Evolutionary conservation across 257 asterid genomes (phyloP), one percentile per base, ranked within the genome.

Genomic region (Asclepias syriaca): DNA sequence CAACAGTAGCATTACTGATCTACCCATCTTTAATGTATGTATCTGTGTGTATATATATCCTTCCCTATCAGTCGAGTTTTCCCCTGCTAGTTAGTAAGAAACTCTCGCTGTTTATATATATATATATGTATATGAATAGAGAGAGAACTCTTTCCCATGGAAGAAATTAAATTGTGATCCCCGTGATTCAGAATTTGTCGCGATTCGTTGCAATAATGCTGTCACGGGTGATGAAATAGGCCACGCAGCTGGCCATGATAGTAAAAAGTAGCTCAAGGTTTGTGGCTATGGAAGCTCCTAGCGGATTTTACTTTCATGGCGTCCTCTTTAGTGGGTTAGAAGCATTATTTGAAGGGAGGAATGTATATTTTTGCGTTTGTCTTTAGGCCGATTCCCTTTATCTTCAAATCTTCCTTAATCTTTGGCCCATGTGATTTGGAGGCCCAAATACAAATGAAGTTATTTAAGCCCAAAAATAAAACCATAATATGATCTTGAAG

Each of bases 151-250:
- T 0, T 29, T 0, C 46, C 12, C 3, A n/a, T 54, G 48, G 48
- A 16, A 15, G 68, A 18, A 40, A 5, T 32, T 12, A 0, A 14
- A 50, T n/a, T 51, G 65, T 10, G 49, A 60, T 43, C 71, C 77
- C 77, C 77, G 76, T 72, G 76, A 72, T 32, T 2, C 9, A 15
- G 46, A 50, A 27, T 49, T 72, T 49, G 63, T 70, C 71, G 45
- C 16, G 43, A 34, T 49, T 16, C 8, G 3, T 14, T 29, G 22
- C 14, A 61, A 61, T 61, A 15, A 61, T 51, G 5, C 12, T 22
- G 70, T 72, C 76, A 72, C 76, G 76, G 76, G 75, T 43, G 61
- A 1, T 14, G 43, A 24, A 24, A 24, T 24, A 24, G 27, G 27
- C 27, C 27, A 24, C 27, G 27, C 27, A 24, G 27, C 27, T 24